Conservation (phyloP, 805 yeast species). For the Lipomyces chichibuensis region DNA sequence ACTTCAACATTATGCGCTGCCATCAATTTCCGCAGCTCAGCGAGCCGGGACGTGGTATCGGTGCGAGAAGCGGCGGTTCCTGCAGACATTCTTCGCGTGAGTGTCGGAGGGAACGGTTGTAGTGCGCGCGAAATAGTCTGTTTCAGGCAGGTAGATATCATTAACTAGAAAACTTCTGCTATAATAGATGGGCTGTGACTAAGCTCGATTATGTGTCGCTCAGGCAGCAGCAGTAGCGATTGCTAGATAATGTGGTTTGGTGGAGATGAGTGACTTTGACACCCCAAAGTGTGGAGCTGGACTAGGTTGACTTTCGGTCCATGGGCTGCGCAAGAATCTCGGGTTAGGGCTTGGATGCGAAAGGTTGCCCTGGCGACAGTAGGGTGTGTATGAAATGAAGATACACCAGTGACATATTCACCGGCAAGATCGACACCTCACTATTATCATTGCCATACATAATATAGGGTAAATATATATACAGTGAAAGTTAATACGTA, state of each 20-base stretch:
- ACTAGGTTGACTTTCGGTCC: too few relatives aligned
- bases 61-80: constrained; percentile 19
- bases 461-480: background rate
- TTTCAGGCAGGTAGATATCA: background rate
- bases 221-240: background rate
- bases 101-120: background rate
- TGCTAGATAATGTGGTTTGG: background rate
- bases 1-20: constrained; percentile 63
- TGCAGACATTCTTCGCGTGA: constrained; percentile 15
- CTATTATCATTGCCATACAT: background rate
- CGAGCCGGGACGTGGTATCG: constrained; percentile 51
- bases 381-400: background rate
- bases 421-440: background rate
- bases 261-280: background rate
- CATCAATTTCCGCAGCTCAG: constrained; percentile 66
- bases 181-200: background rate
- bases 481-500: background rate
- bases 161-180: background rate
- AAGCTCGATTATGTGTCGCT: background rate
- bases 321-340: background rate
- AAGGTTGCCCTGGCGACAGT: too few relatives aligned
- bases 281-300: background rate
- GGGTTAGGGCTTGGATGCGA: background rate
- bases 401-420: too few relatives aligned
- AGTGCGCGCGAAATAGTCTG: background rate